These are phyloP conservation scores for Citrus glauca DNA, from an alignment of 345 rosid species.

Conservation along the genomic window DNA sequence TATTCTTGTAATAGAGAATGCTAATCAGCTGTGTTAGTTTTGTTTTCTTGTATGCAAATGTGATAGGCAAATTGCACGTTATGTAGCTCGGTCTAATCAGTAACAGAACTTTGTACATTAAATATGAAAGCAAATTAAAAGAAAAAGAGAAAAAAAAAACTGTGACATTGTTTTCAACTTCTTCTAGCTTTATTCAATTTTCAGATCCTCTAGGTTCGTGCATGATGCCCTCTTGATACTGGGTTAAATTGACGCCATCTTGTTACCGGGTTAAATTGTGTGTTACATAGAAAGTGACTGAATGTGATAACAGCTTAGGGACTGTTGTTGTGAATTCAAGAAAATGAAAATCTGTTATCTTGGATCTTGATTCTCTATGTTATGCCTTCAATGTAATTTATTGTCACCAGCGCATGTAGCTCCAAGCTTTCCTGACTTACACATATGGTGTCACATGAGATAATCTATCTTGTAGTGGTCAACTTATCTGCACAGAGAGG, in stretches of 20 bases:
- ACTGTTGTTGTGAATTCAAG: slow-evolving; percentile 27
- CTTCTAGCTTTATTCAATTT: slow-evolving; percentile 9
- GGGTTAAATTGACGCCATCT: slow-evolving; percentile 25
- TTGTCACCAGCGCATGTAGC: neutral
- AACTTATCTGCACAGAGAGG: neutral
- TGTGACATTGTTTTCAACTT: neutral
- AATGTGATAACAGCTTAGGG: slow-evolving; percentile 40
- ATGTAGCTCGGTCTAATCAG: neutral
- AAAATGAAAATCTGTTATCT: slow-evolving; percentile 23
- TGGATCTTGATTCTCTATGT: slow-evolving; percentile 47
- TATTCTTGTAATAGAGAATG: neutral
- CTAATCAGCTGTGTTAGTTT: neutral
- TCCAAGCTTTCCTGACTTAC: neutral
- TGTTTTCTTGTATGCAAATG: neutral
- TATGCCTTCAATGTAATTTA: too few relatives aligned
- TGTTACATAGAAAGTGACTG: slow-evolving; percentile 35
- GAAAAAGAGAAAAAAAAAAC: neutral
- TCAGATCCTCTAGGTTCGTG: slow-evolving; percentile 20
- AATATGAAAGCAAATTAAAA: neutral
- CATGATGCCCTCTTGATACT: slow-evolving; percentile 4
- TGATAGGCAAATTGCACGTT: neutral
- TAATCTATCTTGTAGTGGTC: neutral
- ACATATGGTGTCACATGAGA: neutral
- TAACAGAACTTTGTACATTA: too few relatives aligned
- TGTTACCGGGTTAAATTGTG: neutral